phyloP scores from a whole-genome alignment of 2,329 filamentous ascomycete genomes.

The Fusarium pilosicola region DNA sequence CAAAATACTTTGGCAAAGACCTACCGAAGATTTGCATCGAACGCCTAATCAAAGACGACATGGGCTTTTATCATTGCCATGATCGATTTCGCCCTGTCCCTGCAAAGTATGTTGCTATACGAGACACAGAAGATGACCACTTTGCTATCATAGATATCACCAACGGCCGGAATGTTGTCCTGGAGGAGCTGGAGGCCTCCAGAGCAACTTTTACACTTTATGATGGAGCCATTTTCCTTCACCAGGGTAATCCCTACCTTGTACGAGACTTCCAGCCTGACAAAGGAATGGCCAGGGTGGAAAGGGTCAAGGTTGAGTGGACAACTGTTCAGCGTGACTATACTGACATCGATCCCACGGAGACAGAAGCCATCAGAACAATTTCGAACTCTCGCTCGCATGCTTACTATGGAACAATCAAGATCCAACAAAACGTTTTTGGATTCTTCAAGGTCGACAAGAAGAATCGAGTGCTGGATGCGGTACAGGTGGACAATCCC shows the following conservation, averaged over 20 bases:
- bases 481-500: conserved; percentile 91
- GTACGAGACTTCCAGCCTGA: conserved; percentile 89
- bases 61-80: conserved; percentile 91
- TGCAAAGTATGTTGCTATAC: conserved; percentile 84
- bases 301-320: conserved; percentile 92
- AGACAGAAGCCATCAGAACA: conserved; percentile 85
- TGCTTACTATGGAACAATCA: conserved; percentile 88
- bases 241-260: conserved; percentile 93
- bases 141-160: conserved; percentile 94
- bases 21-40: conserved; percentile 77
- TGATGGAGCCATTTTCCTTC: conserved; percentile 95
- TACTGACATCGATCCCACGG: conserved; percentile 92
- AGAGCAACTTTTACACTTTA: conserved; percentile 97
- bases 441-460: conserved; percentile 98
- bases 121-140: conserved; percentile 88
- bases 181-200: conserved; percentile 96
- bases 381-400: conserved; percentile 71
- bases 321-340: conserved; percentile 92
- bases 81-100: conserved; percentile 87
- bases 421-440: conserved; percentile 88
- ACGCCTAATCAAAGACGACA: conserved; percentile 75
- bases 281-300: conserved; percentile 83
- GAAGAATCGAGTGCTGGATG: conserved; percentile 85
- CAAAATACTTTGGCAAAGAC: conserved; percentile 80
- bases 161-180: conserved; percentile 80